These are phyloP conservation scores for Wallemia ichthyophaga DNA, from an alignment of 1,284 basidiomycete species.

Conservation along the genomic window DNA sequence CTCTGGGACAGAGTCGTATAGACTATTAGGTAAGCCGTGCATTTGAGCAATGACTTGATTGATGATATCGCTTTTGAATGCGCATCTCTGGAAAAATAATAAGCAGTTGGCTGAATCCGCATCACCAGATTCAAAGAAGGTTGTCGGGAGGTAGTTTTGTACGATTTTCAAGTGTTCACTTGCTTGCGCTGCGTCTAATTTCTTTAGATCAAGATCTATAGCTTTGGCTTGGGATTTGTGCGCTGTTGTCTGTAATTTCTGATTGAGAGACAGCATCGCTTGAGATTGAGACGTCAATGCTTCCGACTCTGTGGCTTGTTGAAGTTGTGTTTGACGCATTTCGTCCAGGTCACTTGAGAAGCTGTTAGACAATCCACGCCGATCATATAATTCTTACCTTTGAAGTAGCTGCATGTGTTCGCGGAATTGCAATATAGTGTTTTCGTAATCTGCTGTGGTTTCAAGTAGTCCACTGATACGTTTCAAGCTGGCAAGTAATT, in stretches of 20 bases:
- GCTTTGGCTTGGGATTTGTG: conserved; percentile 61
- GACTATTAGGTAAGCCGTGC: conserved; percentile 48
- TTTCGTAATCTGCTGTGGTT: conserved; percentile 48
- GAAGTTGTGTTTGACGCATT: conserved; percentile 50
- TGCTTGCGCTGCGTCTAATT: conserved; percentile 49
- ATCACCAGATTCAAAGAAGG: conserved; percentile 49
- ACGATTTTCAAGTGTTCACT: conserved; percentile 34
- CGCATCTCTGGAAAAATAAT: conserved; percentile 64
- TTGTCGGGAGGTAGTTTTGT: conserved; percentile 52
- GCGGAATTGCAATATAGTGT: conserved; percentile 62
- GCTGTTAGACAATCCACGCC: background rate
- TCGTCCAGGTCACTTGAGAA: conserved; percentile 42
- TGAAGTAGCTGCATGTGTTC: conserved; percentile 61
- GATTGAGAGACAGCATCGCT: conserved; percentile 62
- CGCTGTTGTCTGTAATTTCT: conserved; percentile 65
- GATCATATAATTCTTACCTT: conserved; percentile 21
- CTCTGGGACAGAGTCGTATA: conserved; percentile 49
- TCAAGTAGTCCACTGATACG: conserved; percentile 42
- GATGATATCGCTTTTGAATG: conserved; percentile 55
- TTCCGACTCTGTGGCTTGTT: conserved; percentile 47
- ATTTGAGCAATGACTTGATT: conserved; percentile 45
- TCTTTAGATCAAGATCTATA: conserved; percentile 58
- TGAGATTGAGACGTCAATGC: conserved; percentile 39
- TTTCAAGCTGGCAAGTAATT: conserved; percentile 33
- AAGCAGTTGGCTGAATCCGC: conserved; percentile 58